Base-by-base conservation (phyloP, 805 yeast genomes). In the Priceomyces castillae region DNA sequence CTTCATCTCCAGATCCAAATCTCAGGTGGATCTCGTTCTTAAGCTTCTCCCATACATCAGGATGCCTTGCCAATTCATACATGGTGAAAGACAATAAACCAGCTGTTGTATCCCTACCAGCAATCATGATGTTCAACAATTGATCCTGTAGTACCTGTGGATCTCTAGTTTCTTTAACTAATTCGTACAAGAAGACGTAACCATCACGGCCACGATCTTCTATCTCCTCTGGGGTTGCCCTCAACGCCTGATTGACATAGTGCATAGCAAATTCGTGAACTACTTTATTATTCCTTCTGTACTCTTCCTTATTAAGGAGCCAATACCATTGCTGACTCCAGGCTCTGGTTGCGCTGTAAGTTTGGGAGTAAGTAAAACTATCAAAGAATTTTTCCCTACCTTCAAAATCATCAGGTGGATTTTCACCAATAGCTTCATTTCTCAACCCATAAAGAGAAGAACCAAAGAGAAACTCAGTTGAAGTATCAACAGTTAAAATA, bases 81-180 rank as follows among this genome's bases (percentile, higher is more conserved):
- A 66, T 46, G 6, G 61, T 46, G 43, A 65, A 65, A 19, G 71
- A 63, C 46, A 67, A 56, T 42, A 65, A 57, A 1, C 69, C 72
- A 11, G 73, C 73, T 18, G 73, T 68, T 25, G 73, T 68, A 50
- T 68, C 73, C 59, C 73, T 65, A 14, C 72, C 73, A 31, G 73
- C 73, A 28, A 68, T 52, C 57, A 68, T 60, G 37, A 68, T 68
- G 45, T 68, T 68, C 49, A 68, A 62, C 46, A 65, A 54, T 46
- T 68, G 73, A 47, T 68, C 71, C 46, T 65, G 59, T 43, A 68
- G 62, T 7, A 58, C 52, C 46, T 54, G 55, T 11, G 69, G 70
- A 46, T 68, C 57, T 47, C 61, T 59, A 9, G 72, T 66, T 38
- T 64, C 62, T 49, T 67, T 66, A 30, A 55, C 71, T 50, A 67